Evolutionary conservation across 139 green algal species (phyloP).

Genomic region (Asterochloris erici): DNA sequence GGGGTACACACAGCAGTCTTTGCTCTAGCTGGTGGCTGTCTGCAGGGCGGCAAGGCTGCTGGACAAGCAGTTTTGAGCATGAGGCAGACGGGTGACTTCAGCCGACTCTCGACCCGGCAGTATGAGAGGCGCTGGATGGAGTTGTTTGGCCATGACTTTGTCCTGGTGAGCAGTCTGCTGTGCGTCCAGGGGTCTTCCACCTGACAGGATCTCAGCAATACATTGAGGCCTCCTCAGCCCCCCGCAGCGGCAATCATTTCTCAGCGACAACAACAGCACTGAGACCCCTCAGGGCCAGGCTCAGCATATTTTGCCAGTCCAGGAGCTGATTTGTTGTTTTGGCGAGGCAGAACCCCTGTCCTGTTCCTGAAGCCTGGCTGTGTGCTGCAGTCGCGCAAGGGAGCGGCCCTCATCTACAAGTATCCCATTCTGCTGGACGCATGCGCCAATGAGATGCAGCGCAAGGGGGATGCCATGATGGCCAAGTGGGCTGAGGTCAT

Average conservation of each 20-base stretch:
- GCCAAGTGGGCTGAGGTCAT: constrained; percentile 87
- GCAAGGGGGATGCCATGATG: constrained; percentile 79
- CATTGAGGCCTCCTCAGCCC: no score
- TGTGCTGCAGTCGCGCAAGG: constrained; percentile 42
- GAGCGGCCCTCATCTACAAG: constrained; percentile 48
- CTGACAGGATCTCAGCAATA: no score
- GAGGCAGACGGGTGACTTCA: constrained; percentile 71
- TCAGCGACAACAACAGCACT: no score
- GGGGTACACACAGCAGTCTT: no score
- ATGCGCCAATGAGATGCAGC: constrained; percentile 77
- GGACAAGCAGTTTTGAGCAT: constrained; percentile 76
- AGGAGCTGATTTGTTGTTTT: neutral
- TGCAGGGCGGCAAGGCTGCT: constrained; percentile 73
- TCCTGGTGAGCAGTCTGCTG: constrained; percentile 31
- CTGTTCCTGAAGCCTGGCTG: neutral
- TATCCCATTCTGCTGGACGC: constrained; percentile 82
- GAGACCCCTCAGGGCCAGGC: no score
- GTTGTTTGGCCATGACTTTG: constrained; percentile 84
- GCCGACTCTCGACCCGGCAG: constrained; percentile 36
- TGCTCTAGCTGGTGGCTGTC: no score
- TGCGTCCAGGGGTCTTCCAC: no score
- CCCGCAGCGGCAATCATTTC: no score
- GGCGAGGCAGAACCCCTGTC: neutral
- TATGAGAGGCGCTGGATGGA: constrained; percentile 72
- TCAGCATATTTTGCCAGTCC: no score